Evolutionary conservation across 352 stramenopile genomes (phyloP).

Genomic region (Globisporangium middletonii): DNA sequence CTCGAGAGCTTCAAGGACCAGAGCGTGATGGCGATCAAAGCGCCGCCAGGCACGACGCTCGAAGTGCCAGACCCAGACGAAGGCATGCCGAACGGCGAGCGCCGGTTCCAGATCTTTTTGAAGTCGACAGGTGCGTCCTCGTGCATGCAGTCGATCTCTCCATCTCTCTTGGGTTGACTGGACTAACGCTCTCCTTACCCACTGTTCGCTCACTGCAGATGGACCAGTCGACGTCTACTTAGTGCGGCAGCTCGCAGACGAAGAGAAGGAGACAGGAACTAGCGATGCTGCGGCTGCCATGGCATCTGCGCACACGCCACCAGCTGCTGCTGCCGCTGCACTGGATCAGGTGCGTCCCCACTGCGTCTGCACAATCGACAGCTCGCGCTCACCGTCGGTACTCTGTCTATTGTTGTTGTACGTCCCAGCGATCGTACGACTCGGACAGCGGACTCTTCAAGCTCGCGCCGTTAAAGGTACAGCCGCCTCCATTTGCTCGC

Average conservation of each 20-base stretch:
- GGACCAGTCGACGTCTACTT: constrained; percentile 90
- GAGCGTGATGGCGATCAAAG: constrained; percentile 93
- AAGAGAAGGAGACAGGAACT: constrained; percentile 18
- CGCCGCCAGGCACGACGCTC: constrained; percentile 90
- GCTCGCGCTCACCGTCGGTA: neutral
- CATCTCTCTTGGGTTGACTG: neutral
- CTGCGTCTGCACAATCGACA: neutral
- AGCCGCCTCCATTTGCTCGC: too few species aligned
- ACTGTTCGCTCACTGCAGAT: constrained; percentile 27
- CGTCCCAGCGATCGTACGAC: constrained; percentile 69
- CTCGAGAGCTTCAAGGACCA: constrained; percentile 83
- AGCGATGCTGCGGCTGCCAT: constrained; percentile 2
- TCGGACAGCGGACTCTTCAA: constrained; percentile 82
- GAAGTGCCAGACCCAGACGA: constrained; percentile 94
- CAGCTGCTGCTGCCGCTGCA: constrained; percentile 25
- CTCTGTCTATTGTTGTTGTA: neutral
- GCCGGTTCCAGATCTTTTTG: constrained; percentile 94
- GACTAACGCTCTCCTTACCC: neutral
- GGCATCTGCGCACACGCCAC: constrained; percentile 13
- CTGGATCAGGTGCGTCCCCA: constrained; percentile 46
- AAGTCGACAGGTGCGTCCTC: constrained; percentile 62
- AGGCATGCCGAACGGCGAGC: constrained; percentile 84
- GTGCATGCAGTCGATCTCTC: neutral
- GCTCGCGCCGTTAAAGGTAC: constrained; percentile 79
- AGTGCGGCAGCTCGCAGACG: constrained; percentile 54